Percentiles rank a stretch among this genome's conserved stretches.
These are phyloP conservation scores for Ricinus communis DNA, from an alignment of 345 rosid genomes.

Conservation along the genomic window DNA sequence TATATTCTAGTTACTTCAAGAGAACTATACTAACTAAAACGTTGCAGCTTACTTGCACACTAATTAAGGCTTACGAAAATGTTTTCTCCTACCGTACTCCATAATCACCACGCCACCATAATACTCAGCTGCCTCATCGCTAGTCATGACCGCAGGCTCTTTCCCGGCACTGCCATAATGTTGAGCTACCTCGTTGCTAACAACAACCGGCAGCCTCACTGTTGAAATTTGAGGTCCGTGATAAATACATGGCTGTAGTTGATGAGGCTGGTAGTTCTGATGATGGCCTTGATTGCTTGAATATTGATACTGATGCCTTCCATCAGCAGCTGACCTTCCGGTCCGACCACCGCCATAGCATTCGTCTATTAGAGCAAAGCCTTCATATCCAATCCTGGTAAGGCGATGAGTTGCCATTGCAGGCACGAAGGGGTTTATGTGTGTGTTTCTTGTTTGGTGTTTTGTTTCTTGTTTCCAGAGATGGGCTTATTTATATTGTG, in stretches of 20 bases:
- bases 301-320: background rate
- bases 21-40: too few species aligned
- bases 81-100: background rate
- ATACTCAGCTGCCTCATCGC: constrained; percentile 1
- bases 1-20: too few species aligned
- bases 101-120: constrained; percentile 1
- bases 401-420: background rate
- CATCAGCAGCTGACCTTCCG: background rate
- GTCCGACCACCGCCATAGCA: background rate
- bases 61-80: background rate
- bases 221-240: constrained; percentile 8
- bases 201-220: background rate
- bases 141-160: background rate
- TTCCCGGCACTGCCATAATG: background rate
- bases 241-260: background rate
- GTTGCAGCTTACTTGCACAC: too few species aligned
- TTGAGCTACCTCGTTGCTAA: background rate
- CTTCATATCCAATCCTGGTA: background rate
- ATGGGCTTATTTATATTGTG: background rate
- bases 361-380: background rate
- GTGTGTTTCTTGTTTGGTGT: background rate
- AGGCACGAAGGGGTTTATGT: background rate
- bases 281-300: background rate
- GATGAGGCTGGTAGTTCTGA: background rate
- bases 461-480: background rate